phyloP scores from a whole-genome alignment of 306 rosid genomes.

The Citrullus mucosospermus region DNA sequence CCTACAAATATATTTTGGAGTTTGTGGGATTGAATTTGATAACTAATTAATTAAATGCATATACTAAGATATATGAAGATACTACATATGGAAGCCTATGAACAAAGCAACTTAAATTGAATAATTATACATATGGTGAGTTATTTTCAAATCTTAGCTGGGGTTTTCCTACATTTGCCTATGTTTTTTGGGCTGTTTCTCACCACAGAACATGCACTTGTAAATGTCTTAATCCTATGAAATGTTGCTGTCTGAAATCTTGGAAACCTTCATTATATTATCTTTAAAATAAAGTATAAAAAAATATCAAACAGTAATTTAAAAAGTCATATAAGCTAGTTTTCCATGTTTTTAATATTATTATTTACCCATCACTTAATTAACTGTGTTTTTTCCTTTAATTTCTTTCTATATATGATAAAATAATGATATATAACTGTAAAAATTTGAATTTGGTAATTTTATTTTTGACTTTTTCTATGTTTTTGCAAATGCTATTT shows the following conservation, averaged over 20 bases:
- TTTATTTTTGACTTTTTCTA: not conserved
- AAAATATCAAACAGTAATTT: not conserved
- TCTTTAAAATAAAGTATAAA: not conserved
- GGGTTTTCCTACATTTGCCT: not conserved
- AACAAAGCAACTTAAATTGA: not conserved
- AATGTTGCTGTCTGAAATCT: conserved; percentile 3
- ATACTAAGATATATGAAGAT: not conserved
- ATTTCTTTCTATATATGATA: not conserved
- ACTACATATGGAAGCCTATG: not conserved
- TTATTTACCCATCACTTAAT: not conserved
- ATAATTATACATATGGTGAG: not conserved
- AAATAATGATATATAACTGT: no score
- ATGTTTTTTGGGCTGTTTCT: not conserved
- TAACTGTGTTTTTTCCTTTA: no score
- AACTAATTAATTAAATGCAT: not conserved
- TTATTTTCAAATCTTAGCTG: not conserved
- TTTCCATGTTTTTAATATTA: not conserved
- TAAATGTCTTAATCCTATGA: conserved; percentile 1
- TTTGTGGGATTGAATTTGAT: no score
- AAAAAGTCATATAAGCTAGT: not conserved
- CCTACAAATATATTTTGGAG: no score
- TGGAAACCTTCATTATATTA: not conserved
- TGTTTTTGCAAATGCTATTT: not conserved
- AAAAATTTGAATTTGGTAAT: not conserved
- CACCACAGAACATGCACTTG: conserved; percentile 1